These are phyloP conservation scores for Phalaenopsis equestris DNA, from an alignment of 106 monocot genomes.

Conservation along the genomic window DNA sequence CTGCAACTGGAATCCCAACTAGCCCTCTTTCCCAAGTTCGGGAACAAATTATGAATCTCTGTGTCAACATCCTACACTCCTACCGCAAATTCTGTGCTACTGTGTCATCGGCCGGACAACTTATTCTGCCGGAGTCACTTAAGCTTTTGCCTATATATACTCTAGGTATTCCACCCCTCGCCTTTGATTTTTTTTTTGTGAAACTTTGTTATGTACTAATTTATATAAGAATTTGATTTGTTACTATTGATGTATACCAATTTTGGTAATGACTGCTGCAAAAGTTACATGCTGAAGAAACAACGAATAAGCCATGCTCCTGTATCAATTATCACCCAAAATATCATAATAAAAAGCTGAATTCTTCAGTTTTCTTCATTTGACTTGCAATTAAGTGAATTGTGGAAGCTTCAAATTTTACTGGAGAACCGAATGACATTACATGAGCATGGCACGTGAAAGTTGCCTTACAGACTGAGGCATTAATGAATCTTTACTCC, in stretches of 20 bases:
- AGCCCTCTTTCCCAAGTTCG: constrained; percentile 66
- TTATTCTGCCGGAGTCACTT: constrained; percentile 94
- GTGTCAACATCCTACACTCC: constrained; percentile 74
- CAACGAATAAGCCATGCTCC: neutral
- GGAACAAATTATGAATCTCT: constrained; percentile 71
- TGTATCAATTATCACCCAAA: neutral
- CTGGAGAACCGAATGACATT: neutral
- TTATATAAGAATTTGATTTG: neutral
- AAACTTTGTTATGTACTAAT: neutral
- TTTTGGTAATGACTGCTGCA: too few relatives aligned
- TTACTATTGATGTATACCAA: neutral
- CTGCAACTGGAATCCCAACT: constrained; percentile 62
- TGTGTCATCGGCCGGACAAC: constrained; percentile 84
- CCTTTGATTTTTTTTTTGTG: neutral
- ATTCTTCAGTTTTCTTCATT: neutral
- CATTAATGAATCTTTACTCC: too few relatives aligned
- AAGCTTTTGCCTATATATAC: constrained; percentile 95
- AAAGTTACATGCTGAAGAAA: neutral
- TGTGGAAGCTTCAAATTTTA: neutral
- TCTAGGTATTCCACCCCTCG: constrained; percentile 34
- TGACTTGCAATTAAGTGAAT: neutral
- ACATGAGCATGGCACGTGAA: neutral
- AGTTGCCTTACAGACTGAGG: neutral
- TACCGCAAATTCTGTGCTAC: constrained; percentile 95
- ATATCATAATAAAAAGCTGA: neutral